Conservation (phyloP, 345 rosid species). For the Kernera saxatilis region DNA sequence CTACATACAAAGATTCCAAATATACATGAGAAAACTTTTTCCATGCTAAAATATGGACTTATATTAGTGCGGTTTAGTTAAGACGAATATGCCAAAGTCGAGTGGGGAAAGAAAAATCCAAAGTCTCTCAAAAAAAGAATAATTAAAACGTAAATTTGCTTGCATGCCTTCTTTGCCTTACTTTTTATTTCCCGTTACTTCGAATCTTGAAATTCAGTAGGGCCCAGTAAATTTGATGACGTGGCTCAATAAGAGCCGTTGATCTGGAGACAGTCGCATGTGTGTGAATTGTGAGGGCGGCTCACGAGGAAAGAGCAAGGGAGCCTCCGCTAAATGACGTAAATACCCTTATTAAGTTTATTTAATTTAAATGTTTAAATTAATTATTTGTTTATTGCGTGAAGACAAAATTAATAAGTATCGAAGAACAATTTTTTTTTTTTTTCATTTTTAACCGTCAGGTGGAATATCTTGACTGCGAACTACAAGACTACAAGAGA, state of each 20-base stretch:
- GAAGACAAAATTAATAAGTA: neutral
- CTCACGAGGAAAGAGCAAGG: conserved; percentile 14
- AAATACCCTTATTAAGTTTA: neutral
- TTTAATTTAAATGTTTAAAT: neutral
- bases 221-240: neutral
- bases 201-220: neutral
- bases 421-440: neutral
- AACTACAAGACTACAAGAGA: neutral
- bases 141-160: conserved; percentile 12
- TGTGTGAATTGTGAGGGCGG: conserved; percentile 9
- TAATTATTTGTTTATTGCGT: neutral
- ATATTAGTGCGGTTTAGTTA: conserved; percentile 18
- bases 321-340: neutral
- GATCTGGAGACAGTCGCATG: conserved; percentile 9
- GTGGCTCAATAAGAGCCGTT: neutral
- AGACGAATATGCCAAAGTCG: conserved; percentile 11
- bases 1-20: neutral
- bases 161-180: conserved; percentile 8
- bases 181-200: conserved; percentile 5
- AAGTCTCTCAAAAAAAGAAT: conserved; percentile 2
- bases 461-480: neutral
- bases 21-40: neutral
- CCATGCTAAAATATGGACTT: neutral
- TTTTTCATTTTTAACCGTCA: neutral
- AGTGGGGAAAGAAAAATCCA: neutral